Conservation (phyloP, 2,329 filamentous ascomycete species). For the Colletotrichum salicis region DNA sequence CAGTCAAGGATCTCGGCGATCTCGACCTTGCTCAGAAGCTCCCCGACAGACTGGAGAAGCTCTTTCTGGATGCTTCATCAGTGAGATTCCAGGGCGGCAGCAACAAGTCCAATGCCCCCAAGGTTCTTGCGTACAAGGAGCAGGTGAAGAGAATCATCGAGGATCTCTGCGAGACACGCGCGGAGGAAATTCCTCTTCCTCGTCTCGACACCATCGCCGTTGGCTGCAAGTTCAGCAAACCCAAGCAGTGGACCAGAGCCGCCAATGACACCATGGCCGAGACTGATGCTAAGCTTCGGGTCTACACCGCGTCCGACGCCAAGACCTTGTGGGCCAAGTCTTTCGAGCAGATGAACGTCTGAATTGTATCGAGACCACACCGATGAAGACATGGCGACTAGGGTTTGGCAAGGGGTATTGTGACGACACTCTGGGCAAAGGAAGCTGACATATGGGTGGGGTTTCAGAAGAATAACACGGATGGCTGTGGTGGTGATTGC, state of each 20-base stretch:
- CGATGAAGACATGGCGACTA: not conserved
- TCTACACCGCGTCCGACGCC: not conserved
- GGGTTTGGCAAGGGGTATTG: not conserved
- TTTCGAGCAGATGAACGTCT: conserved; percentile 11
- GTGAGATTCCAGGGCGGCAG: not conserved
- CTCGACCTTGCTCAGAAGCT: not conserved
- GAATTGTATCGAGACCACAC: not conserved
- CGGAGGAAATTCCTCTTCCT: not conserved
- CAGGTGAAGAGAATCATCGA: conserved; percentile 6
- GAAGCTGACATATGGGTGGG: not conserved
- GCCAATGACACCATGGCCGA: not conserved
- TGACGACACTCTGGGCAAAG: not conserved
- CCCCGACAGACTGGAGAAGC: conserved; percentile 7
- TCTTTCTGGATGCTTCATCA: conserved; percentile 14
- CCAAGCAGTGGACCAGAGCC: not conserved
- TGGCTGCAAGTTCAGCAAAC: conserved; percentile 14
- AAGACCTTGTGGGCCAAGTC: not conserved
- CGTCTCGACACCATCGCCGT: conserved; percentile 9
- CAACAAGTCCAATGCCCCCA: not conserved
- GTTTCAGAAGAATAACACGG: not conserved
- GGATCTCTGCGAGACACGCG: not conserved
- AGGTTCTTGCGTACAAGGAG: conserved; percentile 2
- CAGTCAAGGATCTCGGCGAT: not conserved
- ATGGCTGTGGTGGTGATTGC: not conserved
- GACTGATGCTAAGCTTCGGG: conserved; percentile 1